Evolutionary conservation across 441 rosid genomes (phyloP), one percentile per base, ranked within the genome.

Genomic region (Croton setiger): DNA sequence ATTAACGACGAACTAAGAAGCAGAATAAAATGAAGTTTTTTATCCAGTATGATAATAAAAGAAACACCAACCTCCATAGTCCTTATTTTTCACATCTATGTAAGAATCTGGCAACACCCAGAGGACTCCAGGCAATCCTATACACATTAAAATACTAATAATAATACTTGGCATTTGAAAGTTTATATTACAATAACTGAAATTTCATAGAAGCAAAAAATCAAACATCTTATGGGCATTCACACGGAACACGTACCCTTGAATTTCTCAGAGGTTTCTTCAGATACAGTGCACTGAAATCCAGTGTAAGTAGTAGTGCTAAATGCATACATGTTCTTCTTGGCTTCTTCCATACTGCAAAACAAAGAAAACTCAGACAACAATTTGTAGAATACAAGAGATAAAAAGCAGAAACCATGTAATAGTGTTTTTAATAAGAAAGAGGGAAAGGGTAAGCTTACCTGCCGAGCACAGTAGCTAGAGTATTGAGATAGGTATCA

Each of bases 51-150:
- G 20, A 8, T 20, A 0, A 21, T 21, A 20, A n/a, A n/a, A 33
- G 6, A 48, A 27, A 7, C 15, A 47, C 20, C 57, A 44, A 93
- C 96, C 98, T 90, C 97, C 98, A 73, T 93, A 88, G 76, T 93
- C 98, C 74, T 93, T 90, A 81, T 93, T 91, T 76, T 93, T 93
- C 60, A 91, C 96, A 75, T 91, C 90, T 53, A 93, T 88, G 81
- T 93, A 93, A 4, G 98, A 93, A 73, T 93, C 98, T 0, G 98
- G 98, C 45, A 92, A 78, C 49, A 90, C 97, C 98, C 97, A 93
- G 3, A 93, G 91, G 66, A 90, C 98, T 35, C 98, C 97, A 68
- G 98, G 98, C 79, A 93, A 77, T 60, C 98, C 98, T 93, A 54
- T 54, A 10, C 31, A 27, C 31, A 27, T 27, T 27, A 27, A 27